A percentile compares a stretch with the other conserved stretches of the same genome.
These are phyloP conservation scores for Truncatella angustata DNA, from an alignment of 2,329 filamentous ascomycete genomes.

Conservation along the genomic window DNA sequence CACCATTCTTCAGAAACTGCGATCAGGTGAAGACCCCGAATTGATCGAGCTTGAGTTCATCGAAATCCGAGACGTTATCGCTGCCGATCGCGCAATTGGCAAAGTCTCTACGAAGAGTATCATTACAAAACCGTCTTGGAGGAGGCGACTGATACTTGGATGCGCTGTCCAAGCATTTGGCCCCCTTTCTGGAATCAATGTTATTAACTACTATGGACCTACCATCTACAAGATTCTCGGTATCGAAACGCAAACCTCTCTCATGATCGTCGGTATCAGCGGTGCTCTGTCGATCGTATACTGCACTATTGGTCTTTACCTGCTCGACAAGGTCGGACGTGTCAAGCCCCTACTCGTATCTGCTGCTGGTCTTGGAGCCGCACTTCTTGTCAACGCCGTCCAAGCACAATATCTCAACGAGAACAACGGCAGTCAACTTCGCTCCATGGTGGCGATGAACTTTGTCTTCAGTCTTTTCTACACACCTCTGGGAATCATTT, in stretches of 20 bases:
- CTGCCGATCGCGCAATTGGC: conserved; percentile 31
- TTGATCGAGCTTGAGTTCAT: conserved; percentile 40
- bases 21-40: conserved; percentile 23
- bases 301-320: conserved; percentile 42
- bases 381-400: conserved; percentile 14
- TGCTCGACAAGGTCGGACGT: conserved; percentile 45
- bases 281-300: conserved; percentile 47
- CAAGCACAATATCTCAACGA: conserved; percentile 3
- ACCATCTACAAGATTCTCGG: conserved; percentile 43
- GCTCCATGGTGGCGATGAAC: conserved; percentile 29
- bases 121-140: conserved; percentile 40
- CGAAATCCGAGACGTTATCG: conserved; percentile 38
- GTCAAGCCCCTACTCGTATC: conserved; percentile 45
- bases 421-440: not conserved
- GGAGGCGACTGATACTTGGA: conserved; percentile 43
- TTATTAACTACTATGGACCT: conserved; percentile 39
- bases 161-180: conserved; percentile 48
- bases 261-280: conserved; percentile 50
- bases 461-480: conserved; percentile 34
- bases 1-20: conserved; percentile 31
- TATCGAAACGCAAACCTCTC: conserved; percentile 39
- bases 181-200: conserved; percentile 45
- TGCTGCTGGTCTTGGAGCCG: conserved; percentile 25
- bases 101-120: conserved; percentile 40
- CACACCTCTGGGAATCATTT: conserved; percentile 24